Conservation (phyloP, 805 yeast species). For the Metschnikowia lachancei region DNA sequence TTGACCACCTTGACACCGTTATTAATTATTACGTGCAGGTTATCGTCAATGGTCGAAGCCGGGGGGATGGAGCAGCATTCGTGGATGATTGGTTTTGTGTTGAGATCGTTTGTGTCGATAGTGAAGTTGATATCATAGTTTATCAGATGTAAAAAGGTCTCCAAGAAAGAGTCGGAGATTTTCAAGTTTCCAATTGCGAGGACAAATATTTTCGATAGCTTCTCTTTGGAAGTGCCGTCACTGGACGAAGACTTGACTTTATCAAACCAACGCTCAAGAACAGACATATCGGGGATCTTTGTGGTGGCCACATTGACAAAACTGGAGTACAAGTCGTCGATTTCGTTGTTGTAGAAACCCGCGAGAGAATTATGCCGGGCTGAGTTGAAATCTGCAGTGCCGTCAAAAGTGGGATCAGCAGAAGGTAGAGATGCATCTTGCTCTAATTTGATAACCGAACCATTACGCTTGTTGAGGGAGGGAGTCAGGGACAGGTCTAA, state of each 20-base stretch:
- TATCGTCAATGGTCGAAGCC: conserved; percentile 30
- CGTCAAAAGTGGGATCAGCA: conserved; percentile 1
- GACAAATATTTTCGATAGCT: conserved; percentile 68
- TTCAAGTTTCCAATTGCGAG: conserved; percentile 62
- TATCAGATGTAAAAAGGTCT: conserved; percentile 46
- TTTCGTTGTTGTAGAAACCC: conserved; percentile 40
- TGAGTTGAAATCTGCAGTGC: conserved; percentile 9
- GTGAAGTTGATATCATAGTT: conserved; percentile 54
- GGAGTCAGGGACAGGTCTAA: conserved; percentile 3
- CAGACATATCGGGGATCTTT: conserved; percentile 38
- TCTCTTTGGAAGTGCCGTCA: conserved; percentile 20
- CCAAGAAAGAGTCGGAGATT: conserved; percentile 60
- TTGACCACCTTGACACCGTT: conserved; percentile 43
- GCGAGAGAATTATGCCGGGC: conserved; percentile 20
- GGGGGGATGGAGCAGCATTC: conserved; percentile 51
- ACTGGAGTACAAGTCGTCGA: conserved; percentile 71
- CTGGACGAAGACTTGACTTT: conserved; percentile 29
- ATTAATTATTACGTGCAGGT: conserved; percentile 37
- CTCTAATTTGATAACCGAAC: conserved; percentile 9
- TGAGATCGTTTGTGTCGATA: conserved; percentile 60
- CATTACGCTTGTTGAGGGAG: conserved; percentile 3
- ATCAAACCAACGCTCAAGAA: conserved; percentile 40
- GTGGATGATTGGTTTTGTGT: conserved; percentile 70
- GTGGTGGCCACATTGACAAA: conserved; percentile 54
- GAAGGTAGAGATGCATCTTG: conserved; percentile 5